These are phyloP conservation scores for Trametes cubensis DNA, from an alignment of 768 basidiomycete species.

Conservation along the genomic window DNA sequence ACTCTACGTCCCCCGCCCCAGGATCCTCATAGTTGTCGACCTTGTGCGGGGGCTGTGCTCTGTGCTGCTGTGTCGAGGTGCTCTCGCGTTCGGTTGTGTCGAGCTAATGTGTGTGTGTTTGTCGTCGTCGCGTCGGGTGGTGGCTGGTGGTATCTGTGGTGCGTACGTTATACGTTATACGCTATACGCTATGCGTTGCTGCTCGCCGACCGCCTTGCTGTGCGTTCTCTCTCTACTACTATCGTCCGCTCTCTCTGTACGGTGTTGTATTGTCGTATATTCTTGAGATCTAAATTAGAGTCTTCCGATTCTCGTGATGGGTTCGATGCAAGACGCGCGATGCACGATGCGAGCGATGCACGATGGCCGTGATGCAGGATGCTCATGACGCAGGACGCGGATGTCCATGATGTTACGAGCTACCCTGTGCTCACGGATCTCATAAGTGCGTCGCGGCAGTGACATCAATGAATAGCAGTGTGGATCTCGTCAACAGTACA, in stretches of 20 bases:
- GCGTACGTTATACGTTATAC: constrained; percentile 25
- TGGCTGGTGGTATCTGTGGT: background rate
- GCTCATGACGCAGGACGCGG: no score
- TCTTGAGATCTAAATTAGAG: constrained; percentile 29
- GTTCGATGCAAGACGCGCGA: background rate
- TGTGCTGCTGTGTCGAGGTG: constrained; percentile 7
- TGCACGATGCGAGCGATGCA: background rate
- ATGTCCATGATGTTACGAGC: no score
- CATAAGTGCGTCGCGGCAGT: no score
- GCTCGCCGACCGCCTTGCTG: constrained; percentile 25
- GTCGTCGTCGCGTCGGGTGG: constrained; percentile 19
- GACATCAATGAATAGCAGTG: no score
- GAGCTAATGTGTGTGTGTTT: constrained; percentile 10
- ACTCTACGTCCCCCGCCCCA: no score
- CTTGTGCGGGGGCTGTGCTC: background rate
- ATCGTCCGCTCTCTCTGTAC: constrained; percentile 23
- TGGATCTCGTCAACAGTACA: no score
- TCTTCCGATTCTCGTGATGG: constrained; percentile 9
- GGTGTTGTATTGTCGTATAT: constrained; percentile 31
- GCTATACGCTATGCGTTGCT: constrained; percentile 11
- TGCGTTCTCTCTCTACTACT: constrained; percentile 23
- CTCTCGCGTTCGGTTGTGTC: constrained; percentile 19
- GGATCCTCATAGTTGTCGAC: constrained; percentile 5
- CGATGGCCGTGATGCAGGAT: background rate
- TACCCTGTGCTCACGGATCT: no score